These are phyloP conservation scores for Jaltomata sinuosa DNA, from an alignment of 257 asterid genomes.

Conservation along the genomic window DNA sequence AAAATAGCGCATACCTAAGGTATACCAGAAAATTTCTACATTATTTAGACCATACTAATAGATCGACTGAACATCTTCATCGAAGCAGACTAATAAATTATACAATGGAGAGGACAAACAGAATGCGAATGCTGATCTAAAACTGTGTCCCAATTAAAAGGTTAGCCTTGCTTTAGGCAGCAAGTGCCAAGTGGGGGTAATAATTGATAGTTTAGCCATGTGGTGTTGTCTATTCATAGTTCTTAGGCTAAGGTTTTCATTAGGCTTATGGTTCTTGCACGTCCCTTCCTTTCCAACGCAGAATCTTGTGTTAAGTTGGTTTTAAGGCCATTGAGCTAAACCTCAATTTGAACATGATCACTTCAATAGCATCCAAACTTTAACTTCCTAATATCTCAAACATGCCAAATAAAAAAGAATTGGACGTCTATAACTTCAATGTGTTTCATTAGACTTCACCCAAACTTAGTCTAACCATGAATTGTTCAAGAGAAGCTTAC, in stretches of 20 bases:
- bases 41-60: not conserved
- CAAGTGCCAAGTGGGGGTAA: no score
- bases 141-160: no score
- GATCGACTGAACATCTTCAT: not conserved
- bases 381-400: not conserved
- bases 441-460: not conserved
- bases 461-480: not conserved
- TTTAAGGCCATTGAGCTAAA: not conserved
- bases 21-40: not conserved
- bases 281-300: not conserved
- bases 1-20: not conserved
- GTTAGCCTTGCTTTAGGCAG: no score
- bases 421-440: not conserved
- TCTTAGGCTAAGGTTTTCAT: not conserved
- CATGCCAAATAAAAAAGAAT: not conserved
- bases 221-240: no score
- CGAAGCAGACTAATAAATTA: not conserved
- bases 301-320: not conserved
- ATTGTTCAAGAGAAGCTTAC: not conserved
- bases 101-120: no score
- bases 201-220: no score
- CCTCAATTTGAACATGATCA: not conserved
- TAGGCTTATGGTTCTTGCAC: not conserved
- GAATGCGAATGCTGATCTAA: no score
- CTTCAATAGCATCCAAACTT: not conserved